Base-by-base conservation (phyloP, 164 flowering plant species). In the Vitis cinerea region DNA sequence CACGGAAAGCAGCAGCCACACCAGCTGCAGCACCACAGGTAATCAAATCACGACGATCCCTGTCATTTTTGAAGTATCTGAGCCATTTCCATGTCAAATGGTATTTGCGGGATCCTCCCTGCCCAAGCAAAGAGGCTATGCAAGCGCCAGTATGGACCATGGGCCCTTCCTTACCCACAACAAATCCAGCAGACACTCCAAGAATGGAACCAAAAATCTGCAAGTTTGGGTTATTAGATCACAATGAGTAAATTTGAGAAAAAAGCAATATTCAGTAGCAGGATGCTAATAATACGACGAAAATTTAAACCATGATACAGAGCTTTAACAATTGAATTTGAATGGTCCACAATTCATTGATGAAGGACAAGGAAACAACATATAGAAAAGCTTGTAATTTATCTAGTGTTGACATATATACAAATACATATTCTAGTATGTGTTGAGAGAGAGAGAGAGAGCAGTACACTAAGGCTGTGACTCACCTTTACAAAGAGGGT, bases 111-210 rank as follows among this genome's bases (percentile, higher is more conserved):
- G 98, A 94, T 48, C 98, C 98, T 37, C 98, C 98, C 71, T 94
- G 98, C 10, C 97, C 98, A 49, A 94, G 92, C 65, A 94, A 83
- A 50, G 75, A 72, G 60, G 98, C 98, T 55, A 94, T 85, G 78
- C 98, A 94, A 61, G 98, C 94, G 59, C 98, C 98, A 7, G 98
- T 94, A 71, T 94, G 98, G 23, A 94, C 98, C 98, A 94, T 94
- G 27, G 98, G 98, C 30, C 98, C 98, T 77, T 89, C 98, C 82
- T 94, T 94, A 5, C 98, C 97, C 62, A 92, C 84, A 77, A 92
- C 94, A 85, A 94, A 85, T 73, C 96, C 96, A 72, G 86, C 94
- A 70, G 97, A 74, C 72, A 90, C 98, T 64, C 92, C 97, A 67
- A 81, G 72, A 19, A 94, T 82, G 37, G 94, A 86, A 66, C 97